Evolutionary conservation across 495 filamentous ascomycete genomes (phyloP), one percentile per base, ranked within the genome.

Genomic region (Pyrenula aspistea): DNA sequence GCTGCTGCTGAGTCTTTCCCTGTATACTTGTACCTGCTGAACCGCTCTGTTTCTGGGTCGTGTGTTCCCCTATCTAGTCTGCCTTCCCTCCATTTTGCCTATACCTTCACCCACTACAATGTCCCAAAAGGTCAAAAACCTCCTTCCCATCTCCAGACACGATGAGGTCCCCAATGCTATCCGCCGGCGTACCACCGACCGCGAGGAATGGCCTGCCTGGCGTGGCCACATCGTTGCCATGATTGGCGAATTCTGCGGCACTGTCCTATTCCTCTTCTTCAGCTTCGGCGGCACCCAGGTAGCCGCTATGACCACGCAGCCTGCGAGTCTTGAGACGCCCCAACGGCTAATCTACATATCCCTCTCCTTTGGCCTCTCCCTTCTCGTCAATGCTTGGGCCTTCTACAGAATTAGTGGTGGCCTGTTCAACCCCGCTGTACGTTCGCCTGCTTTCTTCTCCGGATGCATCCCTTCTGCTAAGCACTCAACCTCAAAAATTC

Each of bases 361-460:
- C 8, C 56, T 83, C 20, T 67, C 68, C 19, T 83, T 85, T 62
- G 80, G 82, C 22, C 84, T 86, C 62, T 83, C 81, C 2, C 69
- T 86, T 12, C 71, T 77, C n/a, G 79, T 84, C 53, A 86, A 83
- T 55, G 80, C 77, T 1, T 87, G 83, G 83, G 71, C 81, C 3
- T 85, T 86, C 67, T 87, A 81, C 65, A 73, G 83, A 12, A 80
- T 86, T 55, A 77, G 72, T 51, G 83, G 83, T 15, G 82, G 83
- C 3, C 62, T 85, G 2, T 86, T 86, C 63, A 86, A 87, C 61
- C 84, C 83, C 24, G 82, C 81, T 47, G 79, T 83, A 61, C 58
- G 75, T 71, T 31, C 8, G 19, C 50, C 47, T 55, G 24, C 51
- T 70, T 2, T 63, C 56, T 25, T 31, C 24, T 57, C 23, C n/a